Evolutionary conservation across 768 basidiomycete genomes (phyloP), one percentile per base, ranked within the genome.

Genomic region (Sistotremastrum niveocremeum): DNA sequence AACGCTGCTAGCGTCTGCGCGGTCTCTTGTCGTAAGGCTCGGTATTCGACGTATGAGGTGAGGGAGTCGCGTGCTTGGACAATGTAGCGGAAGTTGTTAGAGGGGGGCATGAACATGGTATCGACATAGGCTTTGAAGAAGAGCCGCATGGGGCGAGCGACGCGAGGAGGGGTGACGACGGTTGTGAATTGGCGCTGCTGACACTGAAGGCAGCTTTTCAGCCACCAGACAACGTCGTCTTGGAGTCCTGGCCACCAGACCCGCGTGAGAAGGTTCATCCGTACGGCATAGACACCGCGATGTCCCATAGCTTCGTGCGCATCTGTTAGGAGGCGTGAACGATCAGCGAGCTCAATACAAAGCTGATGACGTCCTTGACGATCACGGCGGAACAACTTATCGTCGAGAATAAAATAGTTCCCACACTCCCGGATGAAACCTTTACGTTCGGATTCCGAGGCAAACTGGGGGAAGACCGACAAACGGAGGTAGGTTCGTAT

Each of bases 231-330:
- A 3, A 67, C 39, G 36, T 67, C 58, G 0, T 54, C 37, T 0
- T 56, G 46, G 3, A 65, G 47, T 0, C 55, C 41, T 0, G 63
- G 61, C 57, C 65, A 60, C 61, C 56, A 65, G 37, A 61, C 60
- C 1, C 52, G 39, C 7, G 57, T 44, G 0, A 33, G 8, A 2
- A 65, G 5, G 20, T 2, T 35, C 32, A 30, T 31, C 28, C 8
- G 49, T 51, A 36, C 3, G n/a, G 56, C 45, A 30, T 46, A 50
- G 6, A 46, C 35, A 3, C 56, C 56, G 38, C 47, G 49, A 44
- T 61, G 57, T 1, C 53, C 54, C 0, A 52, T 8, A 1, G 47
- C 33, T 28, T 60, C 54, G 42, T 56, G 57, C 4, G 50, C 51
- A n/a, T 43, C 42, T 3, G 5, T 29, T 1, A 59, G 45, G 30